These are phyloP conservation scores for Xerocomellus intermedius DNA, from an alignment of 768 basidiomycete species.

Conservation along the genomic window DNA sequence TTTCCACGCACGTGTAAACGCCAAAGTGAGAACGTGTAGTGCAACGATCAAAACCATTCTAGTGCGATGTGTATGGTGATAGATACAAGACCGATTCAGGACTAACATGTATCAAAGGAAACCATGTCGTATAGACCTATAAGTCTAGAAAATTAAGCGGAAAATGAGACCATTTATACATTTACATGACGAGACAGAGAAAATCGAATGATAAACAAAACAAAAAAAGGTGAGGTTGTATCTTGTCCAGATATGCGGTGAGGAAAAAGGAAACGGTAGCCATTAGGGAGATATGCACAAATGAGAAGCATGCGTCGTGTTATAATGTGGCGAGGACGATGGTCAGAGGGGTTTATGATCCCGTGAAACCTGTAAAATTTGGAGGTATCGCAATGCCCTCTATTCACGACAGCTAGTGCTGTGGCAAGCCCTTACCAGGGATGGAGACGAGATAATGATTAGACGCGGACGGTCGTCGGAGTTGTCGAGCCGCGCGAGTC, in stretches of 20 bases:
- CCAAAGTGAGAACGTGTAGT: background rate
- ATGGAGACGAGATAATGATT: constrained; percentile 2
- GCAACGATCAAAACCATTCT: constrained; percentile 9
- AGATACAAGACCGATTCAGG: constrained; percentile 8
- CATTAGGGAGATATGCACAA: background rate
- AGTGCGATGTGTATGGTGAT: constrained; percentile 5
- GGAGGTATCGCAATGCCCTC: background rate
- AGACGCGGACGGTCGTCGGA: constrained; percentile 25
- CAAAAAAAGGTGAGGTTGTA: background rate
- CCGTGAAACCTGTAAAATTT: background rate
- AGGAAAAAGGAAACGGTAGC: background rate
- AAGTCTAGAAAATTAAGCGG: background rate
- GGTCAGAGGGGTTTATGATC: background rate
- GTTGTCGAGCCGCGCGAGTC: constrained; percentile 28
- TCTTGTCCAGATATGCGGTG: background rate
- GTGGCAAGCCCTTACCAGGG: background rate
- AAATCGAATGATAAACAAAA: constrained; percentile 1
- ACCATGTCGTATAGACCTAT: background rate
- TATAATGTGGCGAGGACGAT: background rate
- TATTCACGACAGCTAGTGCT: background rate
- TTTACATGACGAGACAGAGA: constrained; percentile 12
- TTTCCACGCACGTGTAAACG: background rate
- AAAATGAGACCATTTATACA: background rate
- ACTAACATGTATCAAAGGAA: constrained; percentile 4
- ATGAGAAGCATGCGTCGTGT: background rate